Evolutionary conservation across 2,329 filamentous ascomycete species (phyloP).

Genomic region (Fusarium papillatum): DNA sequence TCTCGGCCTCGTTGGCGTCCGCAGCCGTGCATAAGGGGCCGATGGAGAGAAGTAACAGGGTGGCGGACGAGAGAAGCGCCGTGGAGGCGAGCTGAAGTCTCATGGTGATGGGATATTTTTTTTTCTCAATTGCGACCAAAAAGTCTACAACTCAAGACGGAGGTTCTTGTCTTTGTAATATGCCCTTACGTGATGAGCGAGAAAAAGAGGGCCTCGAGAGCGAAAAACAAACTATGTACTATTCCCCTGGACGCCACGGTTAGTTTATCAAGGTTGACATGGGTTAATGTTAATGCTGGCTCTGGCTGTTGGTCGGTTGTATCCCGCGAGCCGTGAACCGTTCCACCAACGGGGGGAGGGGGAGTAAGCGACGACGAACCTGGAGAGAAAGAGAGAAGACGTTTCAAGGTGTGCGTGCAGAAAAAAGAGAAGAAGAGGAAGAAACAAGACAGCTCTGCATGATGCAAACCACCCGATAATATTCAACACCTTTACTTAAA

Average conservation of each 20-base stretch:
- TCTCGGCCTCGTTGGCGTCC: slow-evolving; percentile 12
- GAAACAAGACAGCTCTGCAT: not conserved
- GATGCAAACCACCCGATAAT: not conserved
- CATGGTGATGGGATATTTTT: slow-evolving; percentile 12
- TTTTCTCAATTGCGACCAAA: not conserved
- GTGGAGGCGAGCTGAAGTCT: slow-evolving; percentile 8
- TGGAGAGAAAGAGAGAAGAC: not conserved
- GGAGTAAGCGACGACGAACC: not conserved
- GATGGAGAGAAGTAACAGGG: slow-evolving; percentile 2
- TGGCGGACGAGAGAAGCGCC: slow-evolving; percentile 14
- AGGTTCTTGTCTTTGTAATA: slow-evolving; percentile 4
- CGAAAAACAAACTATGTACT: not conserved
- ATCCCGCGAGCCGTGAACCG: not conserved
- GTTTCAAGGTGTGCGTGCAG: not conserved
- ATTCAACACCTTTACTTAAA: not conserved
- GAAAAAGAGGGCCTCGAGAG: not conserved
- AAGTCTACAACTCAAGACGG: not conserved
- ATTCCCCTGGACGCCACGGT: not conserved
- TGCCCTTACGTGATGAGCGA: not conserved
- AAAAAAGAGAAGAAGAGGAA: not conserved
- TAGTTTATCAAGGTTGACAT: slow-evolving; percentile 14
- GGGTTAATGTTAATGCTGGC: not conserved
- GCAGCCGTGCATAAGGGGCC: slow-evolving; percentile 16
- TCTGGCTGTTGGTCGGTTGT: not conserved
- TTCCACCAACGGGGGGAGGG: not conserved